These are phyloP conservation scores for Pleurotus giganteus DNA, from an alignment of 768 basidiomycete species.

Conservation along the genomic window DNA sequence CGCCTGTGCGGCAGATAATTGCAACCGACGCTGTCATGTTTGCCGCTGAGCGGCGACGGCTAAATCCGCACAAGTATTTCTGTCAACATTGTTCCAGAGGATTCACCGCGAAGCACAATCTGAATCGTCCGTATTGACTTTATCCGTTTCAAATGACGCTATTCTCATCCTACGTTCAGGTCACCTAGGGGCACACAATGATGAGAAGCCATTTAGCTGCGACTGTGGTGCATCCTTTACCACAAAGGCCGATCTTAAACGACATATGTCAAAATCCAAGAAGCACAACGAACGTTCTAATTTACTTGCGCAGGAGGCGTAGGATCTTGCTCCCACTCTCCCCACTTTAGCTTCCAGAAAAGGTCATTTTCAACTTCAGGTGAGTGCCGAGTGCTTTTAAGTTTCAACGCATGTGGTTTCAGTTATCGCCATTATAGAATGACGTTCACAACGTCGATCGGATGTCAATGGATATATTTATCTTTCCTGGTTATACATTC, in stretches of 20 bases:
- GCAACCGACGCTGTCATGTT: background rate
- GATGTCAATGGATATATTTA: no score
- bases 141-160: background rate
- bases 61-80: conserved; percentile 3
- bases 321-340: no score
- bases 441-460: no score
- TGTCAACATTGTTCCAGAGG: background rate
- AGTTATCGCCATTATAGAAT: no score
- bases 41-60: background rate
- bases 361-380: no score
- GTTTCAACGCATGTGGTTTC: no score
- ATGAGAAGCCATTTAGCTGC: background rate
- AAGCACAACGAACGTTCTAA: background rate
- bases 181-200: background rate
- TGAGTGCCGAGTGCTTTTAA: no score
- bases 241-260: background rate
- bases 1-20: background rate
- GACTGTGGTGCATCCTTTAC: conserved; percentile 4
- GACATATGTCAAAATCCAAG: conserved; percentile 1
- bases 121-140: background rate
- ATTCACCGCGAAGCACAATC: conserved; percentile 2
- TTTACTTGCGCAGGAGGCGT: no score
- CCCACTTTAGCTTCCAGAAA: no score
- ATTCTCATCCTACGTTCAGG: background rate
- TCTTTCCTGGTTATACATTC: no score